Conservation (phyloP, 2,329 filamentous ascomycete species). For the Aureobasidium sp. region DNA sequence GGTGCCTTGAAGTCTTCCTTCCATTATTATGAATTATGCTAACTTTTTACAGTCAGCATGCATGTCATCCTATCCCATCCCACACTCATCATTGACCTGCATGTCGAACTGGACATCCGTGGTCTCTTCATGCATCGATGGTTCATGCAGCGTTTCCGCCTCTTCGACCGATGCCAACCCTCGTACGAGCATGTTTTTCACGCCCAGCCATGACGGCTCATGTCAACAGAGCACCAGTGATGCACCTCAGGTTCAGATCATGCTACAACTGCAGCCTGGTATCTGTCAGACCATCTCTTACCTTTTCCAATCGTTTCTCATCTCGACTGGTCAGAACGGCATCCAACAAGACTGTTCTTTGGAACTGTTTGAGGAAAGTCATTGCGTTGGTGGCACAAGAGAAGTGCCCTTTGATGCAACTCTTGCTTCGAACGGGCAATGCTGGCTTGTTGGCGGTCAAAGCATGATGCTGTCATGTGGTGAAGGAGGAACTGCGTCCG, state of each 20-base stretch:
- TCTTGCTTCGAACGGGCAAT: not conserved
- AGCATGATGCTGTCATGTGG: slow-evolving; percentile 11
- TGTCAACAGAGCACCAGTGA: not conserved
- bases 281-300: not conserved
- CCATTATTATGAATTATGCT: not conserved
- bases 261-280: not conserved
- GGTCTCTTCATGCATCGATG: slow-evolving; percentile 2
- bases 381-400: not conserved
- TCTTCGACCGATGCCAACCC: not conserved
- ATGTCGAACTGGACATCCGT: not conserved
- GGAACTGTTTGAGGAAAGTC: not conserved
- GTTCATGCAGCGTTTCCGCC: not conserved
- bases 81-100: not conserved
- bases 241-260: not conserved
- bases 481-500: slow-evolving; percentile 2
- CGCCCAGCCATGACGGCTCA: not conserved
- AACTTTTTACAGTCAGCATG: not conserved
- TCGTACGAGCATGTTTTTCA: slow-evolving; percentile 11
- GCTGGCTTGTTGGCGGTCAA: slow-evolving; percentile 1
- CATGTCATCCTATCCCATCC: not conserved
- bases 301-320: not conserved
- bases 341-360: not conserved
- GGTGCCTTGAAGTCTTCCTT: not conserved
- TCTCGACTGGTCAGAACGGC: not conserved
- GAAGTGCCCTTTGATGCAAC: not conserved